A percentile compares a stretch with the other conserved stretches of the same genome.
These are phyloP conservation scores for Hemisphaericaspora lyxosophila DNA, from an alignment of 1,139 yeast genomes.

Conservation along the genomic window DNA sequence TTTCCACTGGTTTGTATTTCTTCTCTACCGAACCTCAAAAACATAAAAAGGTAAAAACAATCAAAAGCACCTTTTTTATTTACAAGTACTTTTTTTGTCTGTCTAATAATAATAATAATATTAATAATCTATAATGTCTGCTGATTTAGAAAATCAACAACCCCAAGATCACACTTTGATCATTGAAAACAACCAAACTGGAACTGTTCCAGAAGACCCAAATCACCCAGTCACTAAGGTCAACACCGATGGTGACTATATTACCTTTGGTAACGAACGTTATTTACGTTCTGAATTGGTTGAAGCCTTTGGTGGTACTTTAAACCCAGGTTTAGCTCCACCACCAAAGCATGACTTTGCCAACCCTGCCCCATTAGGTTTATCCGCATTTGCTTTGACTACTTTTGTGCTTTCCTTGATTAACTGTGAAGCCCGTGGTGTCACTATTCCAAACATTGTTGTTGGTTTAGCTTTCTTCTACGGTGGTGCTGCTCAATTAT, in stretches of 20 bases:
- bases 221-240: constrained; percentile 25
- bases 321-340: constrained; percentile 63
- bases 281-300: constrained; percentile 61
- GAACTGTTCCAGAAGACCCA: constrained; percentile 14
- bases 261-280: constrained; percentile 71
- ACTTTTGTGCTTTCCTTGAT: constrained; percentile 74
- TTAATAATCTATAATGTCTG: constrained; percentile 16
- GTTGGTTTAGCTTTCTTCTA: constrained; percentile 79
- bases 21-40: constrained; percentile 1
- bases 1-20: not conserved
- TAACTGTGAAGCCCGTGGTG: constrained; percentile 39
- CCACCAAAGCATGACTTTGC: constrained; percentile 74
- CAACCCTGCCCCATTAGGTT: constrained; percentile 87
- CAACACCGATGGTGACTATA: constrained; percentile 52
- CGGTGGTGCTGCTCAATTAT: constrained; percentile 75
- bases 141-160: constrained; percentile 32
- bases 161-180: constrained; percentile 24
- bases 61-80: not conserved
- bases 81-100: not conserved
- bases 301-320: constrained; percentile 73
- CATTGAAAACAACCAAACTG: constrained; percentile 11
- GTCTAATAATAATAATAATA: not conserved
- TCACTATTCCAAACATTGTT: constrained; percentile 32
- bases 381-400: constrained; percentile 80
- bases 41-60: not conserved